Evolutionary conservation across 192 early-diverging fungal genomes (phyloP).

Genomic region (Backusella mclennaniae): DNA sequence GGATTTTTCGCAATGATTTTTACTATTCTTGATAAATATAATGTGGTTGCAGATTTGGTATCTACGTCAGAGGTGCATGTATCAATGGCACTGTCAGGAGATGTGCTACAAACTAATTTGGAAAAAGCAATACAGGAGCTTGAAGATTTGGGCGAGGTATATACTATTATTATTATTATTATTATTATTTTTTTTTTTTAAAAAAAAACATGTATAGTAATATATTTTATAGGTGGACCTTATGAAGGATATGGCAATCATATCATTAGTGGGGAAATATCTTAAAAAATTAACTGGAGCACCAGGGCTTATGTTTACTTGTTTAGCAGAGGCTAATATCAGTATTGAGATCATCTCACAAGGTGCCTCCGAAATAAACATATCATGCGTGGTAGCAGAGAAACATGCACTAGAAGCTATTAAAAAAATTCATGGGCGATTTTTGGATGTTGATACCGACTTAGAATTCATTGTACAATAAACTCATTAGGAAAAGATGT

Average conservation of each 20-base stretch:
- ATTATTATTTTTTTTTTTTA: not conserved
- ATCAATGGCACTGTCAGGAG: constrained; percentile 64
- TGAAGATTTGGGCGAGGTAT: constrained; percentile 67
- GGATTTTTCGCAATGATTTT: constrained; percentile 92
- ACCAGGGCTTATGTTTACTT: constrained; percentile 81
- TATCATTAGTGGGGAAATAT: constrained; percentile 87
- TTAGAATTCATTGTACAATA: constrained; percentile 2
- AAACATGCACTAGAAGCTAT: constrained; percentile 61
- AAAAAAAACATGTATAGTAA: not conserved
- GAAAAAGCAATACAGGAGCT: constrained; percentile 69
- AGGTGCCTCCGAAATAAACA: constrained; percentile 94
- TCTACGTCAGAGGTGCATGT: constrained; percentile 85
- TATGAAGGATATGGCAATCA: constrained; percentile 76
- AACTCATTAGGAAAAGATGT: not conserved
- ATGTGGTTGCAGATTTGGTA: constrained; percentile 85
- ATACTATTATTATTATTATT: constrained; percentile 32
- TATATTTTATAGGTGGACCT: constrained; percentile 40
- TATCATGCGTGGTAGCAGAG: constrained; percentile 83
- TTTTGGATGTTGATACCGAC: constrained; percentile 34
- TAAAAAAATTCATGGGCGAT: constrained; percentile 73
- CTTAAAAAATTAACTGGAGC: constrained; percentile 90
- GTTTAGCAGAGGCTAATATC: constrained; percentile 71
- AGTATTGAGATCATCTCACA: constrained; percentile 97
- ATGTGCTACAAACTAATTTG: constrained; percentile 47
- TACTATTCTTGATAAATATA: constrained; percentile 72